Evolutionary conservation across 495 filamentous ascomycete species (phyloP), one percentile per base, ranked within the genome.

Genomic region (Penicillium roqueforti): DNA sequence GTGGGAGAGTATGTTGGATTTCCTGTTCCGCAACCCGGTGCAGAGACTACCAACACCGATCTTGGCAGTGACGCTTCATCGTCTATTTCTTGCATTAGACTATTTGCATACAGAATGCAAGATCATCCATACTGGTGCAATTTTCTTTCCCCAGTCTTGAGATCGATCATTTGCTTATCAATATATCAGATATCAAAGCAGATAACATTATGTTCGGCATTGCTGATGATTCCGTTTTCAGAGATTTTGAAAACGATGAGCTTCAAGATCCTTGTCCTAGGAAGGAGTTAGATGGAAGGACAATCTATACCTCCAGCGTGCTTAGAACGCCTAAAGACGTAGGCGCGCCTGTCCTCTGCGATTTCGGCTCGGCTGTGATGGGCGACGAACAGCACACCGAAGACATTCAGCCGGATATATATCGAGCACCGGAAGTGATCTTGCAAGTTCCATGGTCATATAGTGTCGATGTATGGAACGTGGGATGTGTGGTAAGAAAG

Each of bases 71-170:
- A 55, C 62, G 7, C 60, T 75, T 18, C 40, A 66, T 0, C 59
- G 71, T 25, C 46, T 78, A 22, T 68, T 78, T 40, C 32, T 68
- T n/a, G 74, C 71, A 7, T 53, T 78, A 9, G 71, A 78, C 47
- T 76, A 73, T 57, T 57, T 78, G 6, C 73, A 78, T 63, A 72
- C 67, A 41, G 68, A 75, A 46, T 75, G 74, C 59, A 68, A 80
- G 47, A 72, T 80, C 38, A 71, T 76, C 42, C 71, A 76, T 34
- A 71, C 72, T 39, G 68, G 65, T 67, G 31, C 48, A 46, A 56
- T 18, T 16, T 28, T 10, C 19, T 6, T 29, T 23, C 34, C 26
- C 41, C 2, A 6, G 1, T 18, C 20, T 53, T 18, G 22, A 9
- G 20, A 29, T 54, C 23, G 20, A 29, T 49, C 44, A 29, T 26